Conservation (phyloP, 1,139 yeast species). For the Hemisphaericaspora xylofermentans region DNA sequence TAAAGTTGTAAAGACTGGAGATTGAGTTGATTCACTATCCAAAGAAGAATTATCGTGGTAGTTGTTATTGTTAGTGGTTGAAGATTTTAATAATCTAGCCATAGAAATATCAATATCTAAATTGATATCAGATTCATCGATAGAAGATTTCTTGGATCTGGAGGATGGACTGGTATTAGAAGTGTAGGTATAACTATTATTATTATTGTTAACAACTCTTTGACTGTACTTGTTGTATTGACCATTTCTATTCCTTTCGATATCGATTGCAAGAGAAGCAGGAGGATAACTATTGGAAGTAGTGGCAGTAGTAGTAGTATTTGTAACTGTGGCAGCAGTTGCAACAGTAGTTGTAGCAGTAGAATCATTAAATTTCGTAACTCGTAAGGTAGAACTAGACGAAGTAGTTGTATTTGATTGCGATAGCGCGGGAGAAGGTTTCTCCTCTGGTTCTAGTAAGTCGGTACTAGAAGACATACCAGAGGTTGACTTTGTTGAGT, state of each 20-base stretch:
- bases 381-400: conserved; percentile 3
- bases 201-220: conserved; percentile 13
- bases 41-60: conserved; percentile 28
- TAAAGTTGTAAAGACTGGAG: conserved; percentile 40
- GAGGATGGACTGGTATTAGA: background rate
- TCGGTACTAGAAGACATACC: conserved; percentile 26
- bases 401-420: conserved; percentile 15
- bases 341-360: conserved; percentile 4
- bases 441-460: conserved; percentile 42
- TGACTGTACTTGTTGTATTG: conserved; percentile 4
- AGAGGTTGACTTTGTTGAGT: conserved; percentile 17
- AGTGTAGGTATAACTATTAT: conserved; percentile 10
- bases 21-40: conserved; percentile 22
- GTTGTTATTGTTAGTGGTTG: conserved; percentile 5
- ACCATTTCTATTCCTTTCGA: conserved; percentile 3
- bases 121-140: conserved; percentile 25
- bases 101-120: conserved; percentile 46
- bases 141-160: conserved; percentile 3
- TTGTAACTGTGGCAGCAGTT: background rate
- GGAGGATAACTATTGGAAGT: conserved; percentile 1
- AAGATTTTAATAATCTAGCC: conserved; percentile 40
- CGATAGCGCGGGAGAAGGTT: conserved; percentile 49
- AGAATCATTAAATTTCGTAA: conserved; percentile 15
- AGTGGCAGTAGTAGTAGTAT: conserved; percentile 1
- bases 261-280: conserved; percentile 12